Evolutionary conservation across 805 yeast species (phyloP).

Genomic region (Candida pseudoglaebosa): DNA sequence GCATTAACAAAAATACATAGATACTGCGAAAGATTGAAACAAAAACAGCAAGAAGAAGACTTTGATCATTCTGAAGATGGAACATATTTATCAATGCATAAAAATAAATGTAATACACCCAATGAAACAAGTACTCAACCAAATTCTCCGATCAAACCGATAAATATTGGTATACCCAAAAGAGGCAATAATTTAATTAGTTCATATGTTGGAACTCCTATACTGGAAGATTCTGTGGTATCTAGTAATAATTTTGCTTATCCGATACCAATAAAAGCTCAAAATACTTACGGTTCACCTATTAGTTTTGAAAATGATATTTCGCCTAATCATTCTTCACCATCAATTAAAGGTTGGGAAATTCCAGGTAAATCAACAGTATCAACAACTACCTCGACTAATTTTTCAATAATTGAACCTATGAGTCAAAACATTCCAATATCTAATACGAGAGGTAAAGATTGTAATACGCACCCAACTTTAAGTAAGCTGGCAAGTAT

Average conservation of each 20-base stretch:
- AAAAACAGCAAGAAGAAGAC: not conserved
- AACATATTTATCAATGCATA: not conserved
- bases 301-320: constrained; percentile 22
- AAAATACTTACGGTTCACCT: constrained; percentile 10
- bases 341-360: constrained; percentile 45
- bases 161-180: not conserved
- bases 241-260: not conserved
- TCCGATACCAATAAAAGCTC: constrained; percentile 15
- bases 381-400: constrained; percentile 17
- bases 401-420: constrained; percentile 13
- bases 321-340: constrained; percentile 14
- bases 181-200: not conserved
- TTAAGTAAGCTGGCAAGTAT: constrained; percentile 35
- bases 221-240: not conserved
- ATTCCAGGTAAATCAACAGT: constrained; percentile 37
- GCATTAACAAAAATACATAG: not conserved
- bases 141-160: not conserved
- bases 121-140: not conserved
- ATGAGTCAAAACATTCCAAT: constrained; percentile 13
- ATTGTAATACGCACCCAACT: constrained; percentile 18
- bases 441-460: constrained; percentile 9
- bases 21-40: not conserved
- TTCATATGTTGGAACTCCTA: not conserved
- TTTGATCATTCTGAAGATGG: not conserved
- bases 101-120: not conserved